These are phyloP conservation scores for Clavispora phyllophila DNA, from an alignment of 805 yeast species.

Conservation along the genomic window DNA sequence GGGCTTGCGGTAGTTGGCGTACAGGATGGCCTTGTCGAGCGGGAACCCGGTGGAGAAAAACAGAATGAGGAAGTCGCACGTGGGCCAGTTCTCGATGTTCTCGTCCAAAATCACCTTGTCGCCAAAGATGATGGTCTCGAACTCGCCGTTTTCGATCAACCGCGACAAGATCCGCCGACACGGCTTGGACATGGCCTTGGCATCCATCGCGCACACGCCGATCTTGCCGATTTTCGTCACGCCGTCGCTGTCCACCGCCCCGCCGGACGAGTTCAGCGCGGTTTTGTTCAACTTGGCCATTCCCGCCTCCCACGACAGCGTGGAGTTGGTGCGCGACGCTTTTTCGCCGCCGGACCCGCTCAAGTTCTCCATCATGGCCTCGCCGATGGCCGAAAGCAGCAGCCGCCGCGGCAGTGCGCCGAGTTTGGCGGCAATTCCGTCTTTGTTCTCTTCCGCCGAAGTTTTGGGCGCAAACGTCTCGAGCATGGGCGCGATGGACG, in stretches of 20 bases:
- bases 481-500: constrained; percentile 73
- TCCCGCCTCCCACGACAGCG: constrained; percentile 17
- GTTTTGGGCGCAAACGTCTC: constrained; percentile 72
- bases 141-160: constrained; percentile 87
- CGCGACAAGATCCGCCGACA: constrained; percentile 86
- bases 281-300: constrained; percentile 29
- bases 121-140: constrained; percentile 94
- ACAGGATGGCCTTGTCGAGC: constrained; percentile 86
- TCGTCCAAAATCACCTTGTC: constrained; percentile 96
- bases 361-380: constrained; percentile 12
- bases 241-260: constrained; percentile 31
- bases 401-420: constrained; percentile 12
- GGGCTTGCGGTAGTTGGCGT: constrained; percentile 86
- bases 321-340: constrained; percentile 19
- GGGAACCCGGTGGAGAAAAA: constrained; percentile 98
- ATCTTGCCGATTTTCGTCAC: constrained; percentile 75
- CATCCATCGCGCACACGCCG: constrained; percentile 99
- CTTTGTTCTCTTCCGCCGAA: constrained; percentile 37
- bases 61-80: constrained; percentile 90
- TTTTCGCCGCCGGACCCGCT: constrained; percentile 10
- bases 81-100: constrained; percentile 95
- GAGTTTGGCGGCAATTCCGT: constrained; percentile 15
- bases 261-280: constrained; percentile 30
- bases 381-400: constrained; percentile 15
- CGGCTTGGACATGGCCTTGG: constrained; percentile 92